Conservation (phyloP, 768 basidiomycete genomes). For the Mycena venus region DNA sequence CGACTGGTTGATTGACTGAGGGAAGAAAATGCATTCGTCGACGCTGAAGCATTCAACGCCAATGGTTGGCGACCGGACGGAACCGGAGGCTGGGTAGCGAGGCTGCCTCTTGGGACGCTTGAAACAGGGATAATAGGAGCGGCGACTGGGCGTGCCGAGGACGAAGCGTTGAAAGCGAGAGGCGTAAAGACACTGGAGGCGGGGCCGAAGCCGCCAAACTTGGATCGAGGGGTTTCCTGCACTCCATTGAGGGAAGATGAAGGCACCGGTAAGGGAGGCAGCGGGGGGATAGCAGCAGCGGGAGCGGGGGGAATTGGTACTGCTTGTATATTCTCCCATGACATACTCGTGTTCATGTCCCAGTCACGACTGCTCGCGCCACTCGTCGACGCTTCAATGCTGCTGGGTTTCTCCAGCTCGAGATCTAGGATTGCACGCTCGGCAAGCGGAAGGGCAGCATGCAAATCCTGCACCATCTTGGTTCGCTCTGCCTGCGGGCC, state of each 20-base stretch:
- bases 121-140: constrained; percentile 20
- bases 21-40: constrained; percentile 32
- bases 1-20: constrained; percentile 31
- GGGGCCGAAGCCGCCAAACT: constrained; percentile 28
- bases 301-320: constrained; percentile 29
- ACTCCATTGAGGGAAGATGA: neutral
- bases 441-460: constrained; percentile 69
- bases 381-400: constrained; percentile 18
- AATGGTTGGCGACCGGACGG: constrained; percentile 13
- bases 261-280: constrained; percentile 22
- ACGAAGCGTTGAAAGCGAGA: constrained; percentile 18
- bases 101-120: constrained; percentile 21
- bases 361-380: constrained; percentile 31
- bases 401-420: constrained; percentile 60
- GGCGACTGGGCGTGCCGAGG: constrained; percentile 8
- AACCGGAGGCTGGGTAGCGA: neutral
- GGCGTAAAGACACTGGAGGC: constrained; percentile 28
- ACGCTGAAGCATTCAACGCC: too few relatives aligned
- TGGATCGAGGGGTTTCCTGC: constrained; percentile 10
- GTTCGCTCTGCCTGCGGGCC: constrained; percentile 61
- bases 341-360: constrained; percentile 42
- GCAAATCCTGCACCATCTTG: constrained; percentile 79
- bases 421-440: constrained; percentile 75
- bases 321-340: constrained; percentile 70
- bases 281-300: constrained; percentile 43